Evolutionary conservation across 1,284 basidiomycete species (phyloP).

Genomic region (Ustilago crameri): DNA sequence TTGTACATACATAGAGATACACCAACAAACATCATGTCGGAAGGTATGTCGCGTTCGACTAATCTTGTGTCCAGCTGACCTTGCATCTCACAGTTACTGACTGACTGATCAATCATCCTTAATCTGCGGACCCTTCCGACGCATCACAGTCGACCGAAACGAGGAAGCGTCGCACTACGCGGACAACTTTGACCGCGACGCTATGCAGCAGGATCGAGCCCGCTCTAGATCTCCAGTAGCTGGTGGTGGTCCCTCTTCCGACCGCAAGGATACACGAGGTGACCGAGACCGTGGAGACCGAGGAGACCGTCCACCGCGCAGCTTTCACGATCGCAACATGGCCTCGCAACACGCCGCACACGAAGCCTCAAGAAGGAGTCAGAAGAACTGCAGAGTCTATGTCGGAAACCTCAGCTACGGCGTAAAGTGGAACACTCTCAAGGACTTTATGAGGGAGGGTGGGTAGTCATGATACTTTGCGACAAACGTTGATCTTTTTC

Average conservation of each 20-base stretch:
- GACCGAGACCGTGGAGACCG: slow-evolving; percentile 14
- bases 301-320: slow-evolving; percentile 29
- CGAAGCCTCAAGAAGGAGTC: slow-evolving; percentile 81
- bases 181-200: slow-evolving; percentile 38
- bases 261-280: slow-evolving; percentile 12
- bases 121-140: background rate
- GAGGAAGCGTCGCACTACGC: slow-evolving; percentile 35
- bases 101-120: too few species aligned
- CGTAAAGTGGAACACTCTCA: slow-evolving; percentile 95
- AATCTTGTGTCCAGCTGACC: background rate
- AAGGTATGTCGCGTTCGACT: slow-evolving; percentile 18
- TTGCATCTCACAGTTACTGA: background rate
- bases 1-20: background rate
- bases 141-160: slow-evolving; percentile 31
- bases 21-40: slow-evolving; percentile 27
- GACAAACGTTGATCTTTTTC: slow-evolving; percentile 11
- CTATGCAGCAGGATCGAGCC: slow-evolving; percentile 44
- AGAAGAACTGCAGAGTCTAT: slow-evolving; percentile 97
- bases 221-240: slow-evolving; percentile 42
- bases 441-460: slow-evolving; percentile 70
- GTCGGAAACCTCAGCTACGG: slow-evolving; percentile 98
- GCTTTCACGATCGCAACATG: slow-evolving; percentile 30
- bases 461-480: slow-evolving; percentile 39
- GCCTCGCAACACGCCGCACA: slow-evolving; percentile 42
- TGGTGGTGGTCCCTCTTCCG: slow-evolving; percentile 29